phyloP scores from a whole-genome alignment of 164 flowering plant genomes.

The Stephania japonica region DNA sequence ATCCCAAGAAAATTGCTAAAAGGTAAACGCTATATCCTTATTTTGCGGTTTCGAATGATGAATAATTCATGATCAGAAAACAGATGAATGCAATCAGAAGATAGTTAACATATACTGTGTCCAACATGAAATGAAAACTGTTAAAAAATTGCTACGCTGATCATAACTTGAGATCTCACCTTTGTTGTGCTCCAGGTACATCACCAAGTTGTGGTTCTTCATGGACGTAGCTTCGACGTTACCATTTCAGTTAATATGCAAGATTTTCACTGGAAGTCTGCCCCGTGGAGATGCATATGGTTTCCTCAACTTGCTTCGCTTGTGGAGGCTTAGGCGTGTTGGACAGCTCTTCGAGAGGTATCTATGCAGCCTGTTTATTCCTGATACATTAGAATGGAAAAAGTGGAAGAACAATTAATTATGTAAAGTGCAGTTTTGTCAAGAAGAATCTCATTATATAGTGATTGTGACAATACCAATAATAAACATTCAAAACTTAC shows the following conservation, averaged over 20 bases:
- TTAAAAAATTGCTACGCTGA: neutral
- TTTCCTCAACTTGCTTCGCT: constrained; percentile 72
- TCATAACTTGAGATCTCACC: neutral
- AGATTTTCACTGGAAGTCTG: constrained; percentile 34
- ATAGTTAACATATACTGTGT: neutral
- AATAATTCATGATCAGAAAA: neutral
- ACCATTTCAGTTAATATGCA: constrained; percentile 51
- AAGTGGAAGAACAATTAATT: too few species aligned
- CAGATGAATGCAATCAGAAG: neutral
- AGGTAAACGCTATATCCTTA: constrained; percentile 29
- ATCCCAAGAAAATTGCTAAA: constrained; percentile 59
- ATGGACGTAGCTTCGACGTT: constrained; percentile 83
- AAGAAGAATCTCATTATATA: too few species aligned
- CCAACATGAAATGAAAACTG: neutral
- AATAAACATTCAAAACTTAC: neutral
- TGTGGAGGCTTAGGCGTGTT: constrained; percentile 81
- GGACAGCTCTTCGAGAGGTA: constrained; percentile 65
- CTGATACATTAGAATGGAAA: neutral
- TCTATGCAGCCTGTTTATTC: neutral
- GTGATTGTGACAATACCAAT: too few species aligned
- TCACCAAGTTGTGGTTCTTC: constrained; percentile 38
- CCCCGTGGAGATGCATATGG: constrained; percentile 37
- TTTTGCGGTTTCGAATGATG: neutral
- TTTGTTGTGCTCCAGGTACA: constrained; percentile 38
- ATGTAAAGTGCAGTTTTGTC: too few species aligned